These are phyloP conservation scores for Zostera marina DNA, from an alignment of 116 monocot genomes.

Conservation along the genomic window DNA sequence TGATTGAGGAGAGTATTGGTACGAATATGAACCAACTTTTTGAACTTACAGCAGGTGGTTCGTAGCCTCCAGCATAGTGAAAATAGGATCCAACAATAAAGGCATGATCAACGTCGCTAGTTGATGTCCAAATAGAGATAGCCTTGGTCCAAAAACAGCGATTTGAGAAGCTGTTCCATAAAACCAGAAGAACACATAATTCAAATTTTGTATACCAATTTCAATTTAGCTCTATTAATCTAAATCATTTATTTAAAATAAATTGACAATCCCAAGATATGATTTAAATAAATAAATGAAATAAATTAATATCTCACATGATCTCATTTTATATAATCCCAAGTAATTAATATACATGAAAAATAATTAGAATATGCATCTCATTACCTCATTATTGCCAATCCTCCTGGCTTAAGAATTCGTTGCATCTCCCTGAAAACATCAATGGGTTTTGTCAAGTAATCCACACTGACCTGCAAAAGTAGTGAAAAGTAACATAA, in stretches of 20 bases:
- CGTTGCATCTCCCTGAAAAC: constrained; percentile 85
- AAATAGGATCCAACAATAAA: constrained; percentile 91
- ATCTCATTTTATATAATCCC: too few relatives aligned
- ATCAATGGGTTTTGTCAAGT: constrained; percentile 77
- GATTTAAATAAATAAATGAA: too few relatives aligned
- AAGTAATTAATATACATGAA: too few relatives aligned
- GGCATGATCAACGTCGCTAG: constrained; percentile 81
- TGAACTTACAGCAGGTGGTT: constrained; percentile 53
- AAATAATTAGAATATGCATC: too few relatives aligned
- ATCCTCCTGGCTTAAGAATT: constrained; percentile 66
- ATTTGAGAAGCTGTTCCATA: constrained; percentile 72
- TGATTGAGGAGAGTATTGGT: too few relatives aligned
- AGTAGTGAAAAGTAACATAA: background rate
- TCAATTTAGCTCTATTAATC: too few relatives aligned
- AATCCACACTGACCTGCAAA: constrained; percentile 79
- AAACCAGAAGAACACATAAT: background rate
- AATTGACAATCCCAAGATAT: too few relatives aligned
- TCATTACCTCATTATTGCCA: constrained; percentile 69
- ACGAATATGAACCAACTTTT: background rate
- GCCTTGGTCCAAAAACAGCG: constrained; percentile 93
- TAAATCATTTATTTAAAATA: too few relatives aligned
- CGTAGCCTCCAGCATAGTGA: constrained; percentile 86
- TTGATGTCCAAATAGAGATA: constrained; percentile 94
- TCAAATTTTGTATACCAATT: background rate
- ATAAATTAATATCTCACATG: too few relatives aligned